Evolutionary conservation across 192 early-diverging fungal species (phyloP), one percentile per base, ranked within the genome.

Genomic region (Lobosporangium transversale): DNA sequence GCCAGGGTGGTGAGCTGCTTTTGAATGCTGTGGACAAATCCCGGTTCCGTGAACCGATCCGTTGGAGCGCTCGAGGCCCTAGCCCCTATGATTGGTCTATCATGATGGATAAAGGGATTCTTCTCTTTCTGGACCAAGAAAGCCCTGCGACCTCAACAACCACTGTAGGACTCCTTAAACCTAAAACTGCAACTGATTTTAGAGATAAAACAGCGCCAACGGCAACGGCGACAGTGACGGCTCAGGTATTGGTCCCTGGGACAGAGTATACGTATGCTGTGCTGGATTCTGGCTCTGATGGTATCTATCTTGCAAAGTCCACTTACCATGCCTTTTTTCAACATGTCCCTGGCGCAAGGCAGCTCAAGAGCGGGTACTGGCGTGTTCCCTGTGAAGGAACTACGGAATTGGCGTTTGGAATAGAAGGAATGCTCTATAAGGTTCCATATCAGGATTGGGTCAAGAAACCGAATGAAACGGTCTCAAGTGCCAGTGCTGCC

Each of bases 371-470:
- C 0, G 73, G 73, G 7, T 76, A 67, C 20, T 76, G 73, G 73
- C 50, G 64, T 14, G 58, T 76, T 0, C 73, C 73, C 3, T 76
- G 73, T 43, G 11, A 50, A 7, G 73, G 73, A 0, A 26, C 18
- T 17, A 50, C 31, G 3, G 59, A 62, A 21, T 36, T 76, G 3
- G 52, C 40, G 26, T 20, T 76, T 15, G 52, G 58, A 17, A 76
- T 67, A 24, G 43, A 58, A 17, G 63, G 48, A 0, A 6, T 44
- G 24, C 5, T 32, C 9, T 76, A 76, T 36, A 36, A 21, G 33
- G 60, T 75, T 18, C 44, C 63, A 31, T 75, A 75, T 33, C 36
- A 59, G 29, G 71, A 75, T 27, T 75, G 71, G 71, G 71, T 75
- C 32, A 66, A 66, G 52, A 59, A 52, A 20, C 37, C 61, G 4